Conservation (phyloP, 1,139 yeast species). For the Debaryomycetaceae sp. region DNA sequence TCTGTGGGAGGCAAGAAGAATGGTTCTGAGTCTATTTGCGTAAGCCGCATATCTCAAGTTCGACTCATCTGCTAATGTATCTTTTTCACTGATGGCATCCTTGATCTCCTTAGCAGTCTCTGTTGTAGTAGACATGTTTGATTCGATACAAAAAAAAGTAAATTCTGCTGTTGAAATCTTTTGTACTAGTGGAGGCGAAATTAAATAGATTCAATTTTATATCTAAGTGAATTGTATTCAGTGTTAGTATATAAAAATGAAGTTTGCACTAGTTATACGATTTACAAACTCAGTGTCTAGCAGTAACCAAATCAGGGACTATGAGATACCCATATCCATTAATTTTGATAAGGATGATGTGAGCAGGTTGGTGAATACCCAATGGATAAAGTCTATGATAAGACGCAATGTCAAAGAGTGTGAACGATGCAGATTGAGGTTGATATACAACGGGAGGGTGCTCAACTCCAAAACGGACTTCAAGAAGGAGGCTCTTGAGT, state of each 20-base stretch:
- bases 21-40: slow-evolving; percentile 69
- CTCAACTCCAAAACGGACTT: slow-evolving; percentile 59
- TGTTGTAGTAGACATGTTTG: neutral
- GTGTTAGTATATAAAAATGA: slow-evolving; percentile 9
- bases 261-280: slow-evolving; percentile 22
- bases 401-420: slow-evolving; percentile 24
- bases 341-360: slow-evolving; percentile 31
- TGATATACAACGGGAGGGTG: slow-evolving; percentile 74
- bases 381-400: slow-evolving; percentile 29
- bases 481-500: slow-evolving; percentile 44
- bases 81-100: slow-evolving; percentile 1
- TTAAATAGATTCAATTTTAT: no score
- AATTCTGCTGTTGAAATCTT: no score
- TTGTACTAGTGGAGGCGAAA: no score
- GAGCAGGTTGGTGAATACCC: slow-evolving; percentile 26
- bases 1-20: slow-evolving; percentile 71
- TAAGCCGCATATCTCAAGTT: slow-evolving; percentile 76
- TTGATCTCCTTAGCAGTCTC: slow-evolving; percentile 1
- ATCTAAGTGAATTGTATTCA: no score
- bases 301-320: slow-evolving; percentile 21
- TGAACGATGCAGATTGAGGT: slow-evolving; percentile 53
- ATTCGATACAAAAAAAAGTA: no score
- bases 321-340: slow-evolving; percentile 27
- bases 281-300: slow-evolving; percentile 29
- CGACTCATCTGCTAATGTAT: slow-evolving; percentile 30